These are phyloP conservation scores for Penicillium malachiteum DNA, from an alignment of 495 filamentous ascomycete species.

Conservation along the genomic window DNA sequence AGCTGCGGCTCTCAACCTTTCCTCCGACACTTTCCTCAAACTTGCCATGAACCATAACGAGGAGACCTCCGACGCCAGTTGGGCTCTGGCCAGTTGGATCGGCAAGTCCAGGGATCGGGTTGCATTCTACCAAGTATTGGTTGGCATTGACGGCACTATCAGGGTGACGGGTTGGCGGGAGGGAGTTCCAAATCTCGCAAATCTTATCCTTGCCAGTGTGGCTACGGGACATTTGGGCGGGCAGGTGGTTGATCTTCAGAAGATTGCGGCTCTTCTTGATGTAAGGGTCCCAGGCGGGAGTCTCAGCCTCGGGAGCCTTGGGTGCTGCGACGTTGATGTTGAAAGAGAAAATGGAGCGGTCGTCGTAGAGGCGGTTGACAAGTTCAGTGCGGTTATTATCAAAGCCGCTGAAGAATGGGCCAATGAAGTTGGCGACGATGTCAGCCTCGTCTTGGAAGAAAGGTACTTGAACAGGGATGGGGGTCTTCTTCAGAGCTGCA, in stretches of 20 bases:
- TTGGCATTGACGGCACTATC: slow-evolving; percentile 57
- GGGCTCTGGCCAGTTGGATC: slow-evolving; percentile 66
- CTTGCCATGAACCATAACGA: slow-evolving; percentile 78
- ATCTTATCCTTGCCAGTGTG: slow-evolving; percentile 68
- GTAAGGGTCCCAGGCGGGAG: slow-evolving; percentile 66
- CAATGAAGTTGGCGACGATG: slow-evolving; percentile 72
- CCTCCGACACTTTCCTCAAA: slow-evolving; percentile 68
- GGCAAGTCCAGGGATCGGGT: slow-evolving; percentile 67
- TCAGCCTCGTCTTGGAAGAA: slow-evolving; percentile 74
- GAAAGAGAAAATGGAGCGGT: slow-evolving; percentile 73
- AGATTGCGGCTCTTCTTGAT: slow-evolving; percentile 82
- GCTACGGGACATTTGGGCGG: slow-evolving; percentile 60
- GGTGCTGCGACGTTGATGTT: slow-evolving; percentile 66
- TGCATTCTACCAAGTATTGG: slow-evolving; percentile 81
- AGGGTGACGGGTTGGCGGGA: slow-evolving; percentile 78
- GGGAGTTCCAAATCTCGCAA: slow-evolving; percentile 58
- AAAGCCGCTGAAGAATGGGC: slow-evolving; percentile 70
- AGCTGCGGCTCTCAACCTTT: slow-evolving; percentile 66
- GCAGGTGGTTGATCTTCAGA: slow-evolving; percentile 59
- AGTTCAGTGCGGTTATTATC: slow-evolving; percentile 69
- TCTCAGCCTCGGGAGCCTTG: slow-evolving; percentile 43
- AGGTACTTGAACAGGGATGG: slow-evolving; percentile 66
- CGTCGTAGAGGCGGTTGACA: slow-evolving; percentile 70
- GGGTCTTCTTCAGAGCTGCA: slow-evolving; percentile 52
- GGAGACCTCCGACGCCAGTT: slow-evolving; percentile 69